Conservation (phyloP, 306 rosid species). For the Castanea crenata region DNA sequence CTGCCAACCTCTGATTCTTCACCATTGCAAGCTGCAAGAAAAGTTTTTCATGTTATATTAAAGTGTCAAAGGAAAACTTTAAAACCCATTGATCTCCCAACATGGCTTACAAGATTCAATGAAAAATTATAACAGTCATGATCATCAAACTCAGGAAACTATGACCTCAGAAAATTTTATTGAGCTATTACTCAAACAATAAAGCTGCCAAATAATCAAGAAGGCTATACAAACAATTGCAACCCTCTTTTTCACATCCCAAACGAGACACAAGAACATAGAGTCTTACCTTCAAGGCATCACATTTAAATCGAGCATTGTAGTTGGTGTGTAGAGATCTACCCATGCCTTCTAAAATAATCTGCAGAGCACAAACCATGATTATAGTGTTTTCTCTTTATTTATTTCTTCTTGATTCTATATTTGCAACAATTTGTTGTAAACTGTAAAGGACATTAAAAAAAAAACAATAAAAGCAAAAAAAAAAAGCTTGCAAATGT, state of each 20-base stretch:
- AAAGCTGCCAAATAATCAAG: neutral
- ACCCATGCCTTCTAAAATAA: slow-evolving; percentile 98
- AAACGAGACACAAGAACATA: neutral
- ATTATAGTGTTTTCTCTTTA: slow-evolving; percentile 11
- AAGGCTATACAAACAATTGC: slow-evolving; percentile 4
- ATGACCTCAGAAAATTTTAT: neutral
- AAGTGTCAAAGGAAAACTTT: neutral
- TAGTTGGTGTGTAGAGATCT: slow-evolving; percentile 92
- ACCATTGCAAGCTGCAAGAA: slow-evolving; percentile 95
- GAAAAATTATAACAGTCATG: neutral
- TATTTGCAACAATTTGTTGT: neutral
- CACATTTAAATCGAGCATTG: slow-evolving; percentile 81
- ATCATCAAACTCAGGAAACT: neutral
- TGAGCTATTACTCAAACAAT: neutral
- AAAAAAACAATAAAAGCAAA: neutral
- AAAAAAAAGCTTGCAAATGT: too few relatives aligned
- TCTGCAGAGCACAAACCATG: slow-evolving; percentile 46
- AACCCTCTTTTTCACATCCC: neutral
- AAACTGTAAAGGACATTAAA: neutral
- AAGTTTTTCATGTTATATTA: neutral
- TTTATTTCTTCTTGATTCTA: slow-evolving; percentile 12
- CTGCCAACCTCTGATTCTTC: slow-evolving; percentile 96
- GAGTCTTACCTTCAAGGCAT: slow-evolving; percentile 76
- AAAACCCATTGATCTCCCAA: neutral
- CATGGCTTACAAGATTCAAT: neutral